phyloP scores from a whole-genome alignment of 163 green algal genomes.

The Prototheca wickerhamii region DNA sequence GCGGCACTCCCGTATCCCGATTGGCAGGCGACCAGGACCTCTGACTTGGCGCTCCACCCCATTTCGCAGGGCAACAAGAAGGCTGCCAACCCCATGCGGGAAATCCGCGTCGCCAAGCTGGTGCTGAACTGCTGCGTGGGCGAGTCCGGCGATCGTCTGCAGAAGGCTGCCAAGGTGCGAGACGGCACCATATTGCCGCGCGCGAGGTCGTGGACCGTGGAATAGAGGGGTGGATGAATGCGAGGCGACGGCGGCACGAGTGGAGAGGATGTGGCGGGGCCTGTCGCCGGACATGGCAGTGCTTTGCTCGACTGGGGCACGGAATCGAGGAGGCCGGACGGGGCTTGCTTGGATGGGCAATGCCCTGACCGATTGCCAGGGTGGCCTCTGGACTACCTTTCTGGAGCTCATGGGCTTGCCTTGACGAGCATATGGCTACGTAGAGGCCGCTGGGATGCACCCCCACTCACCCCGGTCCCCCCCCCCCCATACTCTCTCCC shows the following conservation, averaged over 20 bases:
- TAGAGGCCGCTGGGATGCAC: neutral
- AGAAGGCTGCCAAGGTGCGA: conserved; percentile 95
- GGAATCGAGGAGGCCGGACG: no score
- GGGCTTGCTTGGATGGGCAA: neutral
- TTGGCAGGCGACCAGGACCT: no score
- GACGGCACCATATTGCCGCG: neutral
- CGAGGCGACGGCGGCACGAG: neutral
- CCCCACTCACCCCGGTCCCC: neutral
- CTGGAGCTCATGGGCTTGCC: no score
- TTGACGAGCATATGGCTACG: neutral
- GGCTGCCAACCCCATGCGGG: conserved; percentile 79
- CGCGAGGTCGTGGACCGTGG: neutral
- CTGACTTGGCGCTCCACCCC: neutral
- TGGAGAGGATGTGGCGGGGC: no score
- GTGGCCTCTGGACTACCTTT: no score
- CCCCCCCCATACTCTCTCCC: no score
- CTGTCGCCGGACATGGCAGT: no score
- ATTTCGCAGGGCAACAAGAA: conserved; percentile 36
- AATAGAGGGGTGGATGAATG: neutral
- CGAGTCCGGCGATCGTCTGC: conserved; percentile 95
- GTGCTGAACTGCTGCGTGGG: conserved; percentile 97
- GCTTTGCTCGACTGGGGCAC: no score
- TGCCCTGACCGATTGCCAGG: neutral
- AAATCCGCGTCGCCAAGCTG: conserved; percentile 97
- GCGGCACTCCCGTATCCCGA: no score